These are phyloP conservation scores for Microcyclosporella mali DNA, from an alignment of 2,329 filamentous ascomycete genomes.

Conservation along the genomic window DNA sequence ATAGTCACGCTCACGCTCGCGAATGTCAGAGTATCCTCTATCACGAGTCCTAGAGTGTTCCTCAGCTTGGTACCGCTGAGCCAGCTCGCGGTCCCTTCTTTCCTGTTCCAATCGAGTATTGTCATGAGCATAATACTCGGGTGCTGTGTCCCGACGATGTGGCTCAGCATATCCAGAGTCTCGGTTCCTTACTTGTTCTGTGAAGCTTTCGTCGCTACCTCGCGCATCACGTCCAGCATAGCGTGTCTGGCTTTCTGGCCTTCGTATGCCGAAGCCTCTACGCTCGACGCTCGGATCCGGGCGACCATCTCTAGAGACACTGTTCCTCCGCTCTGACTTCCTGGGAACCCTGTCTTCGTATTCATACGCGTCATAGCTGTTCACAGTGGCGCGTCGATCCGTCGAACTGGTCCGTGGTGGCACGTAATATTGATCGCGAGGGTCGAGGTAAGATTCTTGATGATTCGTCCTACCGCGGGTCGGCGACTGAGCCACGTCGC, in stretches of 20 bases:
- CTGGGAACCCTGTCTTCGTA: constrained; percentile 40
- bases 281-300: constrained; percentile 40
- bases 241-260: constrained; percentile 20
- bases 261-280: constrained; percentile 44
- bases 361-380: constrained; percentile 43
- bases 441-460: constrained; percentile 18
- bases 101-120: constrained; percentile 23
- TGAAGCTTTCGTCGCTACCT: constrained; percentile 36
- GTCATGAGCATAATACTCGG: constrained; percentile 19
- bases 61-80: constrained; percentile 22
- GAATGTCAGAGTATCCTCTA: constrained; percentile 9
- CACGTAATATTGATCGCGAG: constrained; percentile 35
- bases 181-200: constrained; percentile 31
- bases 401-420: constrained; percentile 32
- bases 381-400: constrained; percentile 40
- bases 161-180: constrained; percentile 27
- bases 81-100: constrained; percentile 23
- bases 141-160: constrained; percentile 27
- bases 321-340: constrained; percentile 30
- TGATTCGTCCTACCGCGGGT: constrained; percentile 20
- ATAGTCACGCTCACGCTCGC: constrained; percentile 24
- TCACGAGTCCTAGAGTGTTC: constrained; percentile 10
- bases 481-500: constrained; percentile 22
- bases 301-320: constrained; percentile 32
- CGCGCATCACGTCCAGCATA: constrained; percentile 27